phyloP scores from a whole-genome alignment of 108 stramenopile genomes.

The Hondaea fermentalgiana region DNA sequence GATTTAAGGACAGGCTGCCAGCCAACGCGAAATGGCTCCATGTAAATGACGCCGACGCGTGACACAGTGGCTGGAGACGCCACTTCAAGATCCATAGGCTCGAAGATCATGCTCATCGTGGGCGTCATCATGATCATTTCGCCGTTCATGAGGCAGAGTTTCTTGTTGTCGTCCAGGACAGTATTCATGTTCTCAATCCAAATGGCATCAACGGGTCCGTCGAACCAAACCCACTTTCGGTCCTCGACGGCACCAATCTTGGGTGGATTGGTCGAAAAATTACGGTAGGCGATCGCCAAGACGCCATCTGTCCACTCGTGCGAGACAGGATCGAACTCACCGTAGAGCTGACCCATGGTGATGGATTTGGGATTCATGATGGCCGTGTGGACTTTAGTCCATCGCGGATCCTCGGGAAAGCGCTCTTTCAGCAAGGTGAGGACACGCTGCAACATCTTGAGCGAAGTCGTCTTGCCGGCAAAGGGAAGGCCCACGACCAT shows the following conservation, averaged over 20 bases:
- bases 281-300: constrained; percentile 57
- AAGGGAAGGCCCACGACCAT: constrained; percentile 57
- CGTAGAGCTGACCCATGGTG: constrained; percentile 60
- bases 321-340: constrained; percentile 50
- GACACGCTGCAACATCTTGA: constrained; percentile 47
- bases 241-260: constrained; percentile 51
- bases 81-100: constrained; percentile 61
- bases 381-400: constrained; percentile 50
- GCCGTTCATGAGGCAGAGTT: constrained; percentile 60
- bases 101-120: constrained; percentile 63
- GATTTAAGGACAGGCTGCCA: constrained; percentile 51
- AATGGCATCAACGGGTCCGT: constrained; percentile 64
- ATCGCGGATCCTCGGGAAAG: constrained; percentile 43
- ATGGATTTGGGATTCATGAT: constrained; percentile 59
- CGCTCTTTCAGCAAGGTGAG: constrained; percentile 29
- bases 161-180: constrained; percentile 59
- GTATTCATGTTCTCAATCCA: constrained; percentile 75
- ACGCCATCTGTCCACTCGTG: constrained; percentile 66
- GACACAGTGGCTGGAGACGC: constrained; percentile 61
- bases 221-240: constrained; percentile 61
- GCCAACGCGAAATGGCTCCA: constrained; percentile 58
- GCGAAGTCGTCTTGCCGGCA: constrained; percentile 52
- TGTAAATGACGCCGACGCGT: constrained; percentile 63
- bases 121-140: constrained; percentile 63
- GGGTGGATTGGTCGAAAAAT: constrained; percentile 45